These are phyloP conservation scores for Solanum stenotomum DNA, from an alignment of 257 asterid genomes.

Conservation along the genomic window DNA sequence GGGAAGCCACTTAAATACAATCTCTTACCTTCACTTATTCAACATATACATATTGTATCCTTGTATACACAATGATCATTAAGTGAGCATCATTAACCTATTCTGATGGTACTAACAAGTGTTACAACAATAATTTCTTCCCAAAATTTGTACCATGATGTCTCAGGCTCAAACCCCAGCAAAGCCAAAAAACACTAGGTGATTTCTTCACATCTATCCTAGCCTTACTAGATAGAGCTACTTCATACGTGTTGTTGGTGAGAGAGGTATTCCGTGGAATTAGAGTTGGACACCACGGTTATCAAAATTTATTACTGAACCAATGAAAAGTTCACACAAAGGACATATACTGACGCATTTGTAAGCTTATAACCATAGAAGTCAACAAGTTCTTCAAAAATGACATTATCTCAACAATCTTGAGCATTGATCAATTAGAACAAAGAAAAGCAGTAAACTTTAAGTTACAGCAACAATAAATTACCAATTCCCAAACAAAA, in stretches of 20 bases:
- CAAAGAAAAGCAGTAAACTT: background rate
- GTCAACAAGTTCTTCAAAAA: background rate
- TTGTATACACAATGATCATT: background rate
- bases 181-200: background rate
- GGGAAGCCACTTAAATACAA: background rate
- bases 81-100: background rate
- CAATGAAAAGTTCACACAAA: background rate
- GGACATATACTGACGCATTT: background rate
- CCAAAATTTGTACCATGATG: background rate
- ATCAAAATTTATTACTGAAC: background rate
- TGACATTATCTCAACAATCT: background rate
- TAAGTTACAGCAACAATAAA: background rate
- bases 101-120: background rate
- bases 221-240: background rate
- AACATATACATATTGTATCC: background rate
- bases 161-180: background rate
- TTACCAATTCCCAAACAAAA: background rate
- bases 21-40: background rate
- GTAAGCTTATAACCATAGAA: background rate
- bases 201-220: background rate
- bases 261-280: background rate
- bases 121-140: background rate
- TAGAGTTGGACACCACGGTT: background rate
- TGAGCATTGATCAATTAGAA: background rate
- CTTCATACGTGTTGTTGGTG: background rate